These are phyloP conservation scores for Rhodotorula graminis DNA, from an alignment of 768 basidiomycete genomes.

Conservation along the genomic window DNA sequence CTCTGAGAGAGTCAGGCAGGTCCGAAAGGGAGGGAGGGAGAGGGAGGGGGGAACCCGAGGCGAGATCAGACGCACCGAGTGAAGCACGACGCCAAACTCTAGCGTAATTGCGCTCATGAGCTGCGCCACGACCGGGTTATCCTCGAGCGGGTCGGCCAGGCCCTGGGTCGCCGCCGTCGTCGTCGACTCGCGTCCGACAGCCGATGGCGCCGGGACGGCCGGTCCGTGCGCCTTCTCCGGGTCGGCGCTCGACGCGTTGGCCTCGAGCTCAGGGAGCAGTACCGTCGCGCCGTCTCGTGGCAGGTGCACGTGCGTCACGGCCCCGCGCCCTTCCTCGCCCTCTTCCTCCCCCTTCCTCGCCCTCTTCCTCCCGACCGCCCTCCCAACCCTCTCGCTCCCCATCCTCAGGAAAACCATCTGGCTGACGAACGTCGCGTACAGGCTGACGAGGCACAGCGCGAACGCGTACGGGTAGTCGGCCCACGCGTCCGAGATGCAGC, in stretches of 20 bases:
- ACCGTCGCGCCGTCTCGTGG: neutral
- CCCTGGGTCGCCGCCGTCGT: no score
- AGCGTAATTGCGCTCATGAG: constrained; percentile 41
- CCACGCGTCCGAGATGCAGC: constrained; percentile 43
- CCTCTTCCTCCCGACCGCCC: constrained; percentile 24
- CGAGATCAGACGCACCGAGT: constrained; percentile 41
- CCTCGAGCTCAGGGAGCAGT: no score
- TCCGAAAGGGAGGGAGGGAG: neutral
- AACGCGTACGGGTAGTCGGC: constrained; percentile 44
- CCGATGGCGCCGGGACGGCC: no score
- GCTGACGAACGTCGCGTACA: constrained; percentile 41
- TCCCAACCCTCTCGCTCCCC: constrained; percentile 36
- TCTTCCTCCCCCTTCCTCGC: no score
- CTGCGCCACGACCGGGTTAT: neutral
- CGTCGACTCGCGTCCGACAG: no score
- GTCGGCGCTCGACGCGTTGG: no score
- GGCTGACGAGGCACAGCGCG: constrained; percentile 41
- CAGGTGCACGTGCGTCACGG: constrained; percentile 26
- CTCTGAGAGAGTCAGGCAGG: no score
- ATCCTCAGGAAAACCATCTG: constrained; percentile 42
- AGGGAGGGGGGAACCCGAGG: neutral
- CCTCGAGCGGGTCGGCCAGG: no score
- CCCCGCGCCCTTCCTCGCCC: no score
- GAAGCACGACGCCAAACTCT: constrained; percentile 46
- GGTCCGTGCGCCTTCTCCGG: no score